Evolutionary conservation across 2,329 filamentous ascomycete species (phyloP).

Genomic region (Alternaria postmessia): DNA sequence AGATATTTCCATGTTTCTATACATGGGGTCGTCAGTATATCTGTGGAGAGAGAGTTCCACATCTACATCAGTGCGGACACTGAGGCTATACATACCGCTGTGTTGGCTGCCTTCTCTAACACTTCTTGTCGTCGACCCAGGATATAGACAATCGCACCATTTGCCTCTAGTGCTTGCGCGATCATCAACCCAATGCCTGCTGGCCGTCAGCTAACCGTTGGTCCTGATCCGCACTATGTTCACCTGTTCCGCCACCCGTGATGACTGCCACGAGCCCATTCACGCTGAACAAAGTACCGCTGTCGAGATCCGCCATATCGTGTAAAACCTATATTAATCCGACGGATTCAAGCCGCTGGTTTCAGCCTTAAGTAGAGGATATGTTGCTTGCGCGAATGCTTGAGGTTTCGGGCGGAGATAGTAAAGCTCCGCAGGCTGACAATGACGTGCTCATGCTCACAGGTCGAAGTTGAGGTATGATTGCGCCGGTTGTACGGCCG

Average conservation of each 20-base stretch:
- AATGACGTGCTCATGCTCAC: neutral
- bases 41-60: too few relatives aligned
- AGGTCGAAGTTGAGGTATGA: neutral
- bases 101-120: slow-evolving; percentile 20
- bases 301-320: neutral
- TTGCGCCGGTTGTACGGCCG: neutral
- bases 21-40: too few relatives aligned
- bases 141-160: slow-evolving; percentile 35
- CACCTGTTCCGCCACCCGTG: neutral
- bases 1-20: too few relatives aligned
- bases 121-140: slow-evolving; percentile 31
- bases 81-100: neutral
- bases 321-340: neutral
- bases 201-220: neutral
- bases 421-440: neutral
- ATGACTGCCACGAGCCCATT: neutral
- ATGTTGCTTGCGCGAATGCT: neutral
- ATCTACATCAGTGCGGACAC: too few relatives aligned
- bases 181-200: slow-evolving; percentile 37
- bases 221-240: rapidly evolving
- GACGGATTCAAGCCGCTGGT: neutral
- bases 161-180: slow-evolving; percentile 28
- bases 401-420: neutral
- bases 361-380: neutral
- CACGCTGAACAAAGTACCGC: neutral